A percentile compares a stretch with the other conserved stretches of the same genome.
phyloP scores from a whole-genome alignment of 345 rosid genomes.

The Hypericum perforatum region DNA sequence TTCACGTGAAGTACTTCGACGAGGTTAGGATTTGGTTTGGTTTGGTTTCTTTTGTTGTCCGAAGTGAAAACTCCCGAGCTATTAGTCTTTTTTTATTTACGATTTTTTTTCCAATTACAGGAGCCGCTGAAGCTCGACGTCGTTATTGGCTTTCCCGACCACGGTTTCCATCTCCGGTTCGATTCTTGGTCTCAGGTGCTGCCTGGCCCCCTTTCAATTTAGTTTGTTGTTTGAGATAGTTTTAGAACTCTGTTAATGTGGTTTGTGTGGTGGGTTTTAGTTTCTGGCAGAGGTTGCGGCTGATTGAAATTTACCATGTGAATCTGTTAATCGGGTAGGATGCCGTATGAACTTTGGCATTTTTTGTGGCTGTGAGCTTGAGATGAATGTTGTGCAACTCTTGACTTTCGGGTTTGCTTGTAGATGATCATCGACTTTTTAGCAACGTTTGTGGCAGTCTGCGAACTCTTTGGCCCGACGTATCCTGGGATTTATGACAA shows the following conservation, averaged over 20 bases:
- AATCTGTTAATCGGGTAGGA: constrained; percentile 83
- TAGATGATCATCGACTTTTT: constrained; percentile 77
- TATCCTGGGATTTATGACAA: constrained; percentile 90
- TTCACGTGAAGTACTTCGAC: constrained; percentile 79
- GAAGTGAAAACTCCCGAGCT: too few relatives aligned
- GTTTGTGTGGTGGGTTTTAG: constrained; percentile 8
- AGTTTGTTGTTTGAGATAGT: not conserved
- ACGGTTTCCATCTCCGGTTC: constrained; percentile 91
- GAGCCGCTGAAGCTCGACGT: constrained; percentile 85
- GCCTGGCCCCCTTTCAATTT: not conserved
- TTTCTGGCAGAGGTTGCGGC: constrained; percentile 60
- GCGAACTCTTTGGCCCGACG: constrained; percentile 89
- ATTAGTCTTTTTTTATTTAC: not conserved
- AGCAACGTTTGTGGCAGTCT: constrained; percentile 94
- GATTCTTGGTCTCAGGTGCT: constrained; percentile 99
- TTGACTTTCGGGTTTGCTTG: constrained; percentile 6
- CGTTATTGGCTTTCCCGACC: constrained; percentile 95
- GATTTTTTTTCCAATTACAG: constrained; percentile 22
- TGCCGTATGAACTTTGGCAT: constrained; percentile 5
- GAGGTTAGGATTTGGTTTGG: constrained; percentile 43
- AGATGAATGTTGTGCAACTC: not conserved
- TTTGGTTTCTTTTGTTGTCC: not conserved
- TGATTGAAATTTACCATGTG: constrained; percentile 77
- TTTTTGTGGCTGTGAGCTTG: not conserved
- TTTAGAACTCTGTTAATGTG: not conserved